These are phyloP conservation scores for Fusarium pseudonygamai DNA, from an alignment of 2,329 filamentous ascomycete genomes.

Conservation along the genomic window DNA sequence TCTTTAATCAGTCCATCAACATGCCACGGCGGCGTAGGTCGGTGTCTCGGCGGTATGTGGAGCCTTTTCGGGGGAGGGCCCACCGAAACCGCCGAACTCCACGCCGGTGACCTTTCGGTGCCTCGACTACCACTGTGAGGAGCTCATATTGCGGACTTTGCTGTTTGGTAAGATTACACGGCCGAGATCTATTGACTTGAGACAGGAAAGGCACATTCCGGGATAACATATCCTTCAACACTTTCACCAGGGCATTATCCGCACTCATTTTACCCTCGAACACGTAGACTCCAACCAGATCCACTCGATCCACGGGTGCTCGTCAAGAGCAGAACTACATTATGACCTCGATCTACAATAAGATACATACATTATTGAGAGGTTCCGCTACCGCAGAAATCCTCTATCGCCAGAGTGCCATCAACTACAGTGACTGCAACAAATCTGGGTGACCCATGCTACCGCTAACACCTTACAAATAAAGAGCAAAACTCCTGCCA, in stretches of 20 bases:
- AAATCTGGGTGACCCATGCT: not conserved
- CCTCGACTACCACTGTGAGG: not conserved
- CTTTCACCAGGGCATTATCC: not conserved
- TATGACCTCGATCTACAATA: not conserved
- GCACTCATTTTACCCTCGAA: not conserved
- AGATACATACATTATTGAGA: not conserved
- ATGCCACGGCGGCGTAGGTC: conserved; percentile 21
- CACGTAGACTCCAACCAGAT: not conserved
- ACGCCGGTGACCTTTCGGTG: conserved; percentile 14
- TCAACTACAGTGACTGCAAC: not conserved
- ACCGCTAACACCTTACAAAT: too few species aligned
- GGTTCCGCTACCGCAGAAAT: not conserved
- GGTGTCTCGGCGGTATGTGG: conserved; percentile 33
- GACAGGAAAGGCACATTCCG: too few species aligned
- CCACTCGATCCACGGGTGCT: not conserved
- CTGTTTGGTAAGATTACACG: not conserved
- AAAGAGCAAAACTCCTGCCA: not conserved
- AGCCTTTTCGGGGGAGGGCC: conserved; percentile 8
- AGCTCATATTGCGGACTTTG: not conserved
- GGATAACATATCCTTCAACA: not conserved
- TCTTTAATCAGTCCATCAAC: conserved; percentile 25
- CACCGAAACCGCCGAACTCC: conserved; percentile 43
- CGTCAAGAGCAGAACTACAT: not conserved
- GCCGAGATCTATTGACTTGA: too few species aligned
- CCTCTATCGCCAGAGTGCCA: not conserved